phyloP scores from a whole-genome alignment of 805 yeast genomes.

The Barnettozyma pratensis region DNA sequence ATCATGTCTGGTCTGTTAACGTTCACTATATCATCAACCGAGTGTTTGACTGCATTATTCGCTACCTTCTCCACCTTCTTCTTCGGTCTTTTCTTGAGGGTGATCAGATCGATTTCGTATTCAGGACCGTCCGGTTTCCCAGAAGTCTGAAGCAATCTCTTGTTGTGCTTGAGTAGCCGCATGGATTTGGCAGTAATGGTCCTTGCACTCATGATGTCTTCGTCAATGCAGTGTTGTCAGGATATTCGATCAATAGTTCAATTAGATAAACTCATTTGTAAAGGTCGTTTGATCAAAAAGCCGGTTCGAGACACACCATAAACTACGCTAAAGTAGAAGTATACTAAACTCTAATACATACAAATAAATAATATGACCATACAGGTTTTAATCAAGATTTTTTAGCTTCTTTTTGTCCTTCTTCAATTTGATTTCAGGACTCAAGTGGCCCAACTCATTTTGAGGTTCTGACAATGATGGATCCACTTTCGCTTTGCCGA shows the following conservation, averaged over 20 bases:
- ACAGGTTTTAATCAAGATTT: too few relatives aligned
- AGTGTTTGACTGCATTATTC: not conserved
- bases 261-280: too few relatives aligned
- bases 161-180: not conserved
- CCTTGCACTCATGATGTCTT: not conserved
- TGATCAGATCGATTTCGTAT: conserved; percentile 13
- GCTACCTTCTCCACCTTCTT: not conserved
- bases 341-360: too few relatives aligned
- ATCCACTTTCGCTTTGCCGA: not conserved
- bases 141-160: not conserved
- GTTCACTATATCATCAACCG: conserved; percentile 11
- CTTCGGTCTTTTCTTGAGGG: conserved; percentile 10
- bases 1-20: not conserved
- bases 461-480: not conserved
- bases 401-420: not conserved
- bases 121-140: conserved; percentile 3
- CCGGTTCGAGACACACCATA: too few relatives aligned
- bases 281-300: too few relatives aligned
- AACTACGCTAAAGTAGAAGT: too few relatives aligned
- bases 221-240: too few relatives aligned
- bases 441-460: conserved; percentile 1
- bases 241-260: too few relatives aligned
- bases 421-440: not conserved
- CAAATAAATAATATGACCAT: too few relatives aligned
- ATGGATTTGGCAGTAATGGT: not conserved